Evolutionary conservation across 2,329 filamentous ascomycete species (phyloP), one percentile per base, ranked within the genome.

Genomic region (Didymellaceae sp.): DNA sequence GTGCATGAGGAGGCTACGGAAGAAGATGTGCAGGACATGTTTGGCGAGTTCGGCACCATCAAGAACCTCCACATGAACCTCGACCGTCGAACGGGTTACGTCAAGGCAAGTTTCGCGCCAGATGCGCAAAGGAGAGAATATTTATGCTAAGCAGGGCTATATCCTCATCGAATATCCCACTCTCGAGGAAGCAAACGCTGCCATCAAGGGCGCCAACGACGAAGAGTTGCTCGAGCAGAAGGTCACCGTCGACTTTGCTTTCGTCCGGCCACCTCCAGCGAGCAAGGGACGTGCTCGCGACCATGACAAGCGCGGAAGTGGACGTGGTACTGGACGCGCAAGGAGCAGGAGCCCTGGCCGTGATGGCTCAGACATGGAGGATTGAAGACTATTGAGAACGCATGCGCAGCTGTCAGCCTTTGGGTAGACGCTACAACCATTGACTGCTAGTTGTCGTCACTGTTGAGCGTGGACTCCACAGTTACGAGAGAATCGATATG

Each of bases 1-100:
- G 87, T 94, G 25, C 90, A 94, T 77, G 90, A 94, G 70, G 90
- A 94, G 74, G 89, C 90, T 40, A 88, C 87, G 62, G 90, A 94
- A 75, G 90, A 94, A 77, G 86, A 89, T 35, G 73, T 94, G 48
- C 88, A 88, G 66, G 90, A 94, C 72, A 82, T 86, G 72, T 94
- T 94, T 72, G 88, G 85, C 66, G 90, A 94, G 65, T 94, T 83
- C 68, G 90, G 90, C 63, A 88, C 93, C 75, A 90, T 94, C 67
- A 91, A 91, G 81, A 94, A 94, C 68, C 71, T 93, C 68, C 90
- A 94, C 68, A 75, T 94, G 69, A 94, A 94, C 69, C 77, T 94
- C 56, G 90, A 94, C 71, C 81, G 90, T 45, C 80, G 90, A 65
- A 93, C 88, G 55, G 90, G 90, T 70, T 94, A 93, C 67, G 90